Evolutionary conservation across 73 alveolate genomes (phyloP).

Genomic region (Uronychia binucleata): DNA sequence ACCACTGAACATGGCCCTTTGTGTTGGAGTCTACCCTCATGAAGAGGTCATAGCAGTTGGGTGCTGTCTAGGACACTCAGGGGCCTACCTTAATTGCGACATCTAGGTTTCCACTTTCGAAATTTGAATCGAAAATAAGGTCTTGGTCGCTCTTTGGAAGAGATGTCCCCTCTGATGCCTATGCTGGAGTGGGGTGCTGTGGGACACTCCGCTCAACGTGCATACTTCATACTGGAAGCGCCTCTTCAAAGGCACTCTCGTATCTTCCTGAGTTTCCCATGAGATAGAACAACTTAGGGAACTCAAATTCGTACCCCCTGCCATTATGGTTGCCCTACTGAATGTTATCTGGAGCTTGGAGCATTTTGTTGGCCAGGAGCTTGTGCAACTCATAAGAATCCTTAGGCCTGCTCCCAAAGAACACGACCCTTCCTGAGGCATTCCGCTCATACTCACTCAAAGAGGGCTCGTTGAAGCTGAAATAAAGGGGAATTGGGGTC

Average conservation of each 20-base stretch:
- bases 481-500: constrained; percentile 46
- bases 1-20: constrained; percentile 88
- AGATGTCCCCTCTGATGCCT: background rate
- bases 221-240: no score
- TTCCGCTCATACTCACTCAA: background rate
- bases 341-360: no score
- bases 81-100: constrained; percentile 19
- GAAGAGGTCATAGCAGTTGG: constrained; percentile 83
- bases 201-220: no score
- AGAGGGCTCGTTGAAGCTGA: constrained; percentile 27
- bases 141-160: constrained; percentile 20
- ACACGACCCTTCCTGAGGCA: constrained; percentile 17
- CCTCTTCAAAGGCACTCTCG: background rate
- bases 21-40: constrained; percentile 92
- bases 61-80: constrained; percentile 46
- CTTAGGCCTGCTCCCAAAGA: constrained; percentile 47
- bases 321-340: no score
- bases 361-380: no score
- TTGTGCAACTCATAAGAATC: constrained; percentile 52
- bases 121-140: constrained; percentile 82
- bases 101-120: constrained; percentile 91
- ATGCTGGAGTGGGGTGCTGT: no score
- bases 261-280: no score
- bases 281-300: constrained; percentile 4
- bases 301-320: constrained; percentile 22